Evolutionary conservation across 163 green algal species (phyloP).

Genomic region (Scenedesmus sp.): DNA sequence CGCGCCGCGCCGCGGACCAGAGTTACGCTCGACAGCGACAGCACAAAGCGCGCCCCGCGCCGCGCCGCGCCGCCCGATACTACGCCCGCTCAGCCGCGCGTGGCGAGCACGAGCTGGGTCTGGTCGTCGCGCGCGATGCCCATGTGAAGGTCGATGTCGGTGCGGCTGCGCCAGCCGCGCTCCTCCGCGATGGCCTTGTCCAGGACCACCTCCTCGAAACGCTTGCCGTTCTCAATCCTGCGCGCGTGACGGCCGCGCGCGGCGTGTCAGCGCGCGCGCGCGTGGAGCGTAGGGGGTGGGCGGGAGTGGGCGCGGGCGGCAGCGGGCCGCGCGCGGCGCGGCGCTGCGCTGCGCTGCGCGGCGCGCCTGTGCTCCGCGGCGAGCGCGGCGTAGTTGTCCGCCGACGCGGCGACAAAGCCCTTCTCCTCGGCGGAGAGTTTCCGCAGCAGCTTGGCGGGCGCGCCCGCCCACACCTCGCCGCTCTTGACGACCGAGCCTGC

Average conservation of each 20-base stretch:
- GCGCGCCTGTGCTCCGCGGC: constrained; percentile 44
- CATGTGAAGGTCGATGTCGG: constrained; percentile 46
- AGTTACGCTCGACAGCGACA: too few relatives aligned
- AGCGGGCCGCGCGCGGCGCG: too few relatives aligned
- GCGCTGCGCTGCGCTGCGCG: too few relatives aligned
- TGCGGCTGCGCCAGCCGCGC: constrained; percentile 32
- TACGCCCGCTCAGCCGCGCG: constrained; percentile 12
- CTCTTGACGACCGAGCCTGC: constrained; percentile 69
- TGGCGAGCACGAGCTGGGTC: constrained; percentile 40
- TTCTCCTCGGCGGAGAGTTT: constrained; percentile 85
- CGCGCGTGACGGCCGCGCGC: not conserved
- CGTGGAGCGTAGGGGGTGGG: too few relatives aligned
- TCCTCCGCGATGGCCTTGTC: constrained; percentile 58
- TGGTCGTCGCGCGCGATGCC: constrained; percentile 43
- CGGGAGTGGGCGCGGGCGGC: too few relatives aligned
- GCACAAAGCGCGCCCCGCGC: too few relatives aligned
- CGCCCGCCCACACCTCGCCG: constrained; percentile 91
- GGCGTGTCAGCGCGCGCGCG: too few relatives aligned
- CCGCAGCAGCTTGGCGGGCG: constrained; percentile 88
- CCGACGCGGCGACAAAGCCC: constrained; percentile 82
- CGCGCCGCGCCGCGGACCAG: too few relatives aligned
- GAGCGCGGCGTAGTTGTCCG: constrained; percentile 81
- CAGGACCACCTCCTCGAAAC: constrained; percentile 70
- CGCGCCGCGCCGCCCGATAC: too few relatives aligned
- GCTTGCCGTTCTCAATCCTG: constrained; percentile 64